phyloP scores from a whole-genome alignment of 2,329 filamentous ascomycete species.

The Dothidotthia symphoricarpi region DNA sequence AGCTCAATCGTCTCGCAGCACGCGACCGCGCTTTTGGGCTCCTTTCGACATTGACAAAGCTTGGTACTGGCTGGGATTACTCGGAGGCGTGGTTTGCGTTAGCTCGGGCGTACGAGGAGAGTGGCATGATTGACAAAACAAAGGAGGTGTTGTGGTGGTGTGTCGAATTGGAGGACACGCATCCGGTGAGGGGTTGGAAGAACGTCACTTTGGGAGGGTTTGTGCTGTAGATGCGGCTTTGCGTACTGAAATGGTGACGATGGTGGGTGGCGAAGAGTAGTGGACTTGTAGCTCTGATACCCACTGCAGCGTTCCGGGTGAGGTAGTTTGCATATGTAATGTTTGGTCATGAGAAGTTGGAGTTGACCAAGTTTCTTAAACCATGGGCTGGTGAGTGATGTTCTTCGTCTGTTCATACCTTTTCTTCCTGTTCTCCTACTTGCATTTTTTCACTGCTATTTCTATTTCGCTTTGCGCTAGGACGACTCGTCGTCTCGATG shows the following conservation, averaged over 20 bases:
- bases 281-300: background rate
- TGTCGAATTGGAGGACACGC: conserved; percentile 86
- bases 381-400: too few species aligned
- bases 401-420: too few species aligned
- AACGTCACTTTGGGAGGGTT: conserved; percentile 53
- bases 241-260: too few species aligned
- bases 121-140: conserved; percentile 79
- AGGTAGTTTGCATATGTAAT: too few species aligned
- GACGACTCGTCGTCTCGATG: too few species aligned
- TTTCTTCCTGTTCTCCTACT: too few species aligned
- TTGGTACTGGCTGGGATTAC: conserved; percentile 84
- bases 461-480: too few species aligned
- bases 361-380: too few species aligned
- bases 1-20: conserved; percentile 80
- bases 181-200: conserved; percentile 75
- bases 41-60: conserved; percentile 77
- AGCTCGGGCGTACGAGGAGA: conserved; percentile 82
- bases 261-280: background rate
- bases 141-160: conserved; percentile 97
- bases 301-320: background rate
- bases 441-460: too few species aligned
- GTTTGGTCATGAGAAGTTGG: too few species aligned
- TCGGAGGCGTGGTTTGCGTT: conserved; percentile 92
- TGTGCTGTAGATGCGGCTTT: conserved; percentile 20
- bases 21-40: conserved; percentile 86